Evolutionary conservation across 257 asterid genomes (phyloP).

Genomic region (Nemophila menziesii): DNA sequence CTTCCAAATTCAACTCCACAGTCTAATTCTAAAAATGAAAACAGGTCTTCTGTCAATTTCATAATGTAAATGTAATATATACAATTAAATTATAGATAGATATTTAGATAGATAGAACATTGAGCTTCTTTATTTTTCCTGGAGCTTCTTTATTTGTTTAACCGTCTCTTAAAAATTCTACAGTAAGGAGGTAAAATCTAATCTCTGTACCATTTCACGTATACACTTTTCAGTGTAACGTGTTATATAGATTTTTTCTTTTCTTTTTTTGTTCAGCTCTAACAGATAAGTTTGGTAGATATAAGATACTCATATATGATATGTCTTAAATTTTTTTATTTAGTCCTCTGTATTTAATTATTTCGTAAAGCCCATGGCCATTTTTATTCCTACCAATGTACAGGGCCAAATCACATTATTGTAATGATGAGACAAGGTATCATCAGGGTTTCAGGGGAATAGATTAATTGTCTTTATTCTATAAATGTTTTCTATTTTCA

Average conservation of each 20-base stretch:
- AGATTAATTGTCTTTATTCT: conserved; percentile 11
- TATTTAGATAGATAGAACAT: neutral
- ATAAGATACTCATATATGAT: conserved; percentile 1
- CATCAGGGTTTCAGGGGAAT: conserved; percentile 43
- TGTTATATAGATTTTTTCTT: conserved; percentile 6
- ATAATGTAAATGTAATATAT: conserved; percentile 46
- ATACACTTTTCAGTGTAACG: conserved; percentile 21
- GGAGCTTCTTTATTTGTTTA: conserved; percentile 15
- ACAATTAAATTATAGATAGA: conserved; percentile 24
- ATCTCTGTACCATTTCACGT: conserved; percentile 17
- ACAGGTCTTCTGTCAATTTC: conserved; percentile 89
- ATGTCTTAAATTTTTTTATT: conserved; percentile 11
- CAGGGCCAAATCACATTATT: conserved; percentile 59
- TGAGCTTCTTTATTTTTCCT: conserved; percentile 3
- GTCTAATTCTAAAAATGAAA: conserved; percentile 79
- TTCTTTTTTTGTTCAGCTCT: neutral
- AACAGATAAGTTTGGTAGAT: conserved; percentile 1
- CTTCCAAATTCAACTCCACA: conserved; percentile 51
- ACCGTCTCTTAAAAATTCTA: conserved; percentile 18
- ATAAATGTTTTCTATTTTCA: neutral
- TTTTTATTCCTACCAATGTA: conserved; percentile 39
- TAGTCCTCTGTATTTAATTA: conserved; percentile 27
- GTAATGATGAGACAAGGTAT: conserved; percentile 60
- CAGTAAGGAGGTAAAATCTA: conserved; percentile 20
- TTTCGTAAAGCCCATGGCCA: conserved; percentile 30